These are phyloP conservation scores for Neonectria magnoliae DNA, from an alignment of 2,329 filamentous ascomycete species.

Conservation along the genomic window DNA sequence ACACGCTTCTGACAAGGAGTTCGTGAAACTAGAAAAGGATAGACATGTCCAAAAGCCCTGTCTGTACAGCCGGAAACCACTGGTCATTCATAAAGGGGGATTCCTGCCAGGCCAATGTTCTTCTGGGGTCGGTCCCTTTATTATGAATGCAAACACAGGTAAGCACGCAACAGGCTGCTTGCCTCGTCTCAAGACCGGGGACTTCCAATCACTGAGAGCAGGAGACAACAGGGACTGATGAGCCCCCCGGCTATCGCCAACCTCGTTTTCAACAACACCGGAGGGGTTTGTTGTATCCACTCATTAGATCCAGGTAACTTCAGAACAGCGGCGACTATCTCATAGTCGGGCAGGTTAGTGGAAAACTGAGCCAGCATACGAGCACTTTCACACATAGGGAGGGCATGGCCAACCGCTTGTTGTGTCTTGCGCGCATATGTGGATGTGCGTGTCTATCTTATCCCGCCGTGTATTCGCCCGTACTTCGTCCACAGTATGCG, in stretches of 20 bases:
- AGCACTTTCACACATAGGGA: background rate
- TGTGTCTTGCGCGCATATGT: constrained; percentile 19
- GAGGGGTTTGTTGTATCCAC: background rate
- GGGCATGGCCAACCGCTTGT: constrained; percentile 4
- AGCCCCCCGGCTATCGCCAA: background rate
- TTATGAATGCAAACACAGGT: background rate
- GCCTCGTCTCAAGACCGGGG: background rate
- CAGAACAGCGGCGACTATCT: background rate
- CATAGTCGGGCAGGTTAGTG: background rate
- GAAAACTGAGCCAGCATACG: background rate
- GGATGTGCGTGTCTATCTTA: constrained; percentile 4
- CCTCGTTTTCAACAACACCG: background rate
- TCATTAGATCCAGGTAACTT: background rate
- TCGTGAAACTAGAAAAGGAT: background rate
- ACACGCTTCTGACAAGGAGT: background rate
- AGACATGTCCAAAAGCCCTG: background rate
- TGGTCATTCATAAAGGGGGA: background rate
- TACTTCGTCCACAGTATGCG: background rate
- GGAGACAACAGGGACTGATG: background rate
- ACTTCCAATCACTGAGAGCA: background rate
- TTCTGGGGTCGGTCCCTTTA: background rate
- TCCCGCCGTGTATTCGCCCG: background rate
- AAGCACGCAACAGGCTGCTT: background rate
- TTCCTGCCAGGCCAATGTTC: background rate
- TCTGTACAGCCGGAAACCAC: no score